These are phyloP conservation scores for Amanita rubescens DNA, from an alignment of 768 basidiomycete species.

Conservation along the genomic window DNA sequence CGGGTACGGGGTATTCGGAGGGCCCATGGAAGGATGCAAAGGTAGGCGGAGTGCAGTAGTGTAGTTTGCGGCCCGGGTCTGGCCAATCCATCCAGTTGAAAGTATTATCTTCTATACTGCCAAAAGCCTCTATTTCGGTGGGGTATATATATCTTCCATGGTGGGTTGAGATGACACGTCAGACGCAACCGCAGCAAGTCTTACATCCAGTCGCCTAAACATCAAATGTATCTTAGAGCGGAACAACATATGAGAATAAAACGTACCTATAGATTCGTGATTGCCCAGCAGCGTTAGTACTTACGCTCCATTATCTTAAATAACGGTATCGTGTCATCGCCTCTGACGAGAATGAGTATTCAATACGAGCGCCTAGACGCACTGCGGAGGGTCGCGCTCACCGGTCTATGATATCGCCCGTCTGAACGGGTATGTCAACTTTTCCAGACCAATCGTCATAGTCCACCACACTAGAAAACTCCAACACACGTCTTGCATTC, in stretches of 20 bases:
- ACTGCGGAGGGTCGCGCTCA: slow-evolving; percentile 21
- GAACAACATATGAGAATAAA: background rate
- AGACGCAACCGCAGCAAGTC: slow-evolving; percentile 2
- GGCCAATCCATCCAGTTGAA: slow-evolving; percentile 69
- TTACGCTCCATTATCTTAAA: slow-evolving; percentile 79
- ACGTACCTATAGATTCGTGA: slow-evolving; percentile 80
- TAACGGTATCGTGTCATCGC: slow-evolving; percentile 83
- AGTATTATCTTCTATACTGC: slow-evolving; percentile 68
- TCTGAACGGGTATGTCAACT: slow-evolving; percentile 86
- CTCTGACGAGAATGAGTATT: slow-evolving; percentile 28
- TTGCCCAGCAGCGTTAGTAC: slow-evolving; percentile 84
- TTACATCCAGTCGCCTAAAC: slow-evolving; percentile 79
- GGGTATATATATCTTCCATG: slow-evolving; percentile 70
- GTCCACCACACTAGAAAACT: slow-evolving; percentile 74
- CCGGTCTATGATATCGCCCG: slow-evolving; percentile 94
- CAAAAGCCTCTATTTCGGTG: slow-evolving; percentile 79
- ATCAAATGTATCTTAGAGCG: slow-evolving; percentile 3
- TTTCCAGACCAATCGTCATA: slow-evolving; percentile 73
- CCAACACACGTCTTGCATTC: slow-evolving; percentile 74
- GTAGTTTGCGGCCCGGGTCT: slow-evolving; percentile 82
- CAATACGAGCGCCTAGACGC: too few relatives aligned
- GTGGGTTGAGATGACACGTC: background rate
- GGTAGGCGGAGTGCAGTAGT: slow-evolving; percentile 77
- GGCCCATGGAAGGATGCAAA: slow-evolving; percentile 62
- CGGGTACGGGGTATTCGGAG: slow-evolving; percentile 52